Percentiles rank a stretch among this genome's conserved stretches.
Conservation (phyloP, 2,329 filamentous ascomycete genomes). For the Hypoxylon sp. region DNA sequence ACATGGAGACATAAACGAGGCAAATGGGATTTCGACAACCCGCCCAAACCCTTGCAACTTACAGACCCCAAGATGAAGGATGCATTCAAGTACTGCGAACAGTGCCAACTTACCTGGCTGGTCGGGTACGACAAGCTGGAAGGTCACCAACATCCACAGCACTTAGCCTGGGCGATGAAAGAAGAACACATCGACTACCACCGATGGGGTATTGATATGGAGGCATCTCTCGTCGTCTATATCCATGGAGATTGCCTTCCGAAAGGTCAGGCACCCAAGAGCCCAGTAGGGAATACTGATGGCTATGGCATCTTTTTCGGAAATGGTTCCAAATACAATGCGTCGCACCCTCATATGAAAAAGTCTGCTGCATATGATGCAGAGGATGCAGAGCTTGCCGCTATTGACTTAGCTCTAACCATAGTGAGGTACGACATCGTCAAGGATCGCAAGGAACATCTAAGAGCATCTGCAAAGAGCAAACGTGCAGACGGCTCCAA, state of each 20-base stretch:
- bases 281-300: background rate
- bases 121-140: conserved; percentile 20
- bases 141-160: conserved; percentile 17
- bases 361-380: background rate
- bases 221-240: conserved; percentile 8
- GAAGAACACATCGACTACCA: background rate
- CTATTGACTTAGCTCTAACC: background rate
- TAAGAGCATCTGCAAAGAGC: background rate
- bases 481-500: background rate
- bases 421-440: background rate
- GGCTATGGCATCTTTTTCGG: conserved; percentile 9
- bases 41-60: conserved; percentile 19
- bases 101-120: conserved; percentile 34
- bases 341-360: background rate
- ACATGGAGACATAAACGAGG: conserved; percentile 26
- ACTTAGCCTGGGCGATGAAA: conserved; percentile 2
- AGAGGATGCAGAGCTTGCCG: background rate
- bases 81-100: conserved; percentile 32
- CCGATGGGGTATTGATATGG: background rate
- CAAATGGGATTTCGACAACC: conserved; percentile 32
- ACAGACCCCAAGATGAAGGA: conserved; percentile 28
- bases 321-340: conserved; percentile 11
- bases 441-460: background rate
- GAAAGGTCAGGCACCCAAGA: background rate
- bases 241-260: conserved; percentile 1